Evolutionary conservation across 345 rosid genomes (phyloP), one percentile per base, ranked within the genome.

Genomic region (Camelina sativa): DNA sequence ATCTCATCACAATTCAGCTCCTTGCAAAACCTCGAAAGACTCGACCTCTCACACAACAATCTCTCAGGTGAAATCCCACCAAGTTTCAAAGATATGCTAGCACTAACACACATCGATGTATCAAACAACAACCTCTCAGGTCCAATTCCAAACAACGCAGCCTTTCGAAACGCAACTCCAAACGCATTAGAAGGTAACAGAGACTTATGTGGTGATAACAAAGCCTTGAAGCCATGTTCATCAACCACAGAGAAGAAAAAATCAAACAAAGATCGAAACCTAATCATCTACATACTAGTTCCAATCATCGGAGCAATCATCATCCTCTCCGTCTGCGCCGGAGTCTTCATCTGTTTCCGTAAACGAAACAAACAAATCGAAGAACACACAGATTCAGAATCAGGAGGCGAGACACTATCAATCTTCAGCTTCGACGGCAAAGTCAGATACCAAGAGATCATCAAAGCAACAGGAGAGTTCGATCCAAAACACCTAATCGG

Each of bases 41-140:
- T 83, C 20, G 75, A 83, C 51, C 79, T 83, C 64, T 81, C 85
- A 15, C 73, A 79, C 77, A 84, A 84, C 51, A 23, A 56, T 6
- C 75, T 84, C 15, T 71, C 81, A 11, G 85, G 84, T 56, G 9
- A 72, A 6, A 80, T 84, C 3, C 87, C 87, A 37, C 0, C 63
- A 35, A 37, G 82, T 19, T 63, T 84, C 40, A 22, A 34, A 0
- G 12, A n/a, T 0, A 43, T 84, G 64, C 2, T 0, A 1, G 55
- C 80, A 43, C 61, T 84, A 58, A 61, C 72, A 7, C 16, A 57
- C 13, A 35, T 82, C 41, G 74, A 82, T 57, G 35, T 84, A 23
- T 76, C 87, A 6, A 50, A 73, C 71, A 85, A 85, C 62, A 60
- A 81, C 58, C 62, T 85, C 55, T 38, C 52, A 25, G 86, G 86